Conservation (phyloP, 345 rosid genomes). For the Turnera subulata region DNA sequence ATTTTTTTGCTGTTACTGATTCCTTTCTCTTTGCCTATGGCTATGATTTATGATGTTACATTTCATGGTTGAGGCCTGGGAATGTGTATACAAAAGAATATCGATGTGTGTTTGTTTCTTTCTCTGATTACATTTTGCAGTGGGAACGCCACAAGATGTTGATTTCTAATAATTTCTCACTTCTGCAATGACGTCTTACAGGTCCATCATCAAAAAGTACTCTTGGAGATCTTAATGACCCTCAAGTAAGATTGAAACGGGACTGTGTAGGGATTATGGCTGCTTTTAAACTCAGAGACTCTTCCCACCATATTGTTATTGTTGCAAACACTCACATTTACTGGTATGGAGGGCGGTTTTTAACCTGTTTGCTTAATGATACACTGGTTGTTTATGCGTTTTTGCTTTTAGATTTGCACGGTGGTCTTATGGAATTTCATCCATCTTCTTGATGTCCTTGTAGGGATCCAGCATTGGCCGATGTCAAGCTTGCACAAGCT, state of each 20-base stretch:
- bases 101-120: too few relatives aligned
- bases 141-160: too few relatives aligned
- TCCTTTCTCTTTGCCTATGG: neutral
- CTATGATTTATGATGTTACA: neutral
- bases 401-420: neutral
- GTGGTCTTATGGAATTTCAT: neutral
- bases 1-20: neutral
- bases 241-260: slow-evolving; percentile 67
- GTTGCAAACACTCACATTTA: slow-evolving; percentile 88
- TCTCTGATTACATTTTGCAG: too few relatives aligned
- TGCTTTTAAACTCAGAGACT: slow-evolving; percentile 70
- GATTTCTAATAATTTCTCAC: neutral
- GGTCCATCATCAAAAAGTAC: slow-evolving; percentile 31
- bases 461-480: slow-evolving; percentile 94
- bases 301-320: slow-evolving; percentile 48
- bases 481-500: slow-evolving; percentile 97
- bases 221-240: slow-evolving; percentile 76
- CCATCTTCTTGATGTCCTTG: slow-evolving; percentile 1
- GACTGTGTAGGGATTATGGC: slow-evolving; percentile 93
- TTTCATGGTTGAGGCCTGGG: neutral
- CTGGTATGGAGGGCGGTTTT: slow-evolving; percentile 48
- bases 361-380: neutral
- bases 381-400: neutral
- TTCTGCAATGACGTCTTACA: neutral
- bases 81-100: neutral